Base-by-base conservation (phyloP, 208 protist species). In the Leishmania martiniquensis region DNA sequence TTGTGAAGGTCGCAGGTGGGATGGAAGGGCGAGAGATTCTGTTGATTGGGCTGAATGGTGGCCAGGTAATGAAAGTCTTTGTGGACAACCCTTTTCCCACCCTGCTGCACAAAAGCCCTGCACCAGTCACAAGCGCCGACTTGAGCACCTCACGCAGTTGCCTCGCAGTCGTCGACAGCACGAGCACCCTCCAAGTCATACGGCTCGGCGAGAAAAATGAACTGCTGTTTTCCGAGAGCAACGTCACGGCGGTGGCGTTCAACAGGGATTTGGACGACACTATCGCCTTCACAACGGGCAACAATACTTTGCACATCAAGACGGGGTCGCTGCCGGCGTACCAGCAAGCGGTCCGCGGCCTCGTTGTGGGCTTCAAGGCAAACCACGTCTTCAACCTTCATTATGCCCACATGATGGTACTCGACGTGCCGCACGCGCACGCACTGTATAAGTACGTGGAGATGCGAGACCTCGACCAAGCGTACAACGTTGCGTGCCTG, bases 31-130 rank as follows among this genome's bases (percentile, higher is more conserved):
- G 88, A 39, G 98, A 99, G 82, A 92, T 91, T 45, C 62, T 99
- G 15, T 85, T 99, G 17, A 90, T 99, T 34, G 98, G 98, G 9
- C 90, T 99, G 29, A 91, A 92, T 72, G 97, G 87, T 70, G 98
- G 98, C 32, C 76, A 87, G 47, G 91, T 97, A 15, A 74, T 98
- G 55, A 97, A 98, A 83, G 91, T 99, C 47, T 99, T 99, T 75
- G 82, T 99, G 7, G 96, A 99, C 86, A 99, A 99, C 83, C 91
- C 97, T 15, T 99, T 99, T 72, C 96, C 98, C 2, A 98, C 93
- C 5, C 78, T 87, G 42, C 84, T 99, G n/a, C 77, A 98, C 51
- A 97, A 97, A 75, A 79, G 98, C 39, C 87, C 83, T 42, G 60
- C 55, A 29, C 47, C 92, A 5, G 84, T 99, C 15, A 88, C 87